Base-by-base conservation (phyloP, 768 basidiomycete genomes). In the Lentinus brumalis region DNA sequence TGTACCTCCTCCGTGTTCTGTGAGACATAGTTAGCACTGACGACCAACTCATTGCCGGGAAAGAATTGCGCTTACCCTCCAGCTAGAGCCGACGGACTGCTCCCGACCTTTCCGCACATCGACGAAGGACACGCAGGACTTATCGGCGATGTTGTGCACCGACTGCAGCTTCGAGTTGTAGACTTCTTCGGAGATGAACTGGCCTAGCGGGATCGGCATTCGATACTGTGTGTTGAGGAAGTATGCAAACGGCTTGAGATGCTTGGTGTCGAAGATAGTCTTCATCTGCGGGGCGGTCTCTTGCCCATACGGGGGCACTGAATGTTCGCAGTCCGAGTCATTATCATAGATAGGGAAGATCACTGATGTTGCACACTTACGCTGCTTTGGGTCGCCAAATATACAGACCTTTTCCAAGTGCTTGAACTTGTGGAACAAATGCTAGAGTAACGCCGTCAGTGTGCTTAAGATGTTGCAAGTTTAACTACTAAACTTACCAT, bases 321-420 rank as follows among this genome's bases (percentile, higher is more conserved):
- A 42, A n/a, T 12, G 6, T 18, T 46, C n/a, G 45, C 10, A n/a
- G 15, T 18, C 4, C n/a, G 14, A 30, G 21, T 5, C 12, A 18
- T 26, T 4, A 29, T 3, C 5, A 29, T 8, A 9, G 12, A 11
- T 29, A 29, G 18, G 6, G 29, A 4, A 14, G 10, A 18, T 35
- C 16, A 41, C 9, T n/a, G 11, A 16, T 35, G 12, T 2, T 11
- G 35, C 26, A 31, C 7, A 61, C 79, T 50, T 69, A 65, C 84
- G 71, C 71, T 85, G 84, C 46, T 78, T 76, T 0, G 81, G 81
- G 68, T 85, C 83, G 0, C 83, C 83, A 50, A 84, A 82, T 65
- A 81, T 82, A 60, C 80, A 83, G 18, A 82, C 70, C 61, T 82
- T 82, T 45, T 74, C 66, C 29, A 84, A 67, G 0, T 66, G 56